Base-by-base conservation (phyloP, 305 asterid genomes). In the Rubia occidens region DNA sequence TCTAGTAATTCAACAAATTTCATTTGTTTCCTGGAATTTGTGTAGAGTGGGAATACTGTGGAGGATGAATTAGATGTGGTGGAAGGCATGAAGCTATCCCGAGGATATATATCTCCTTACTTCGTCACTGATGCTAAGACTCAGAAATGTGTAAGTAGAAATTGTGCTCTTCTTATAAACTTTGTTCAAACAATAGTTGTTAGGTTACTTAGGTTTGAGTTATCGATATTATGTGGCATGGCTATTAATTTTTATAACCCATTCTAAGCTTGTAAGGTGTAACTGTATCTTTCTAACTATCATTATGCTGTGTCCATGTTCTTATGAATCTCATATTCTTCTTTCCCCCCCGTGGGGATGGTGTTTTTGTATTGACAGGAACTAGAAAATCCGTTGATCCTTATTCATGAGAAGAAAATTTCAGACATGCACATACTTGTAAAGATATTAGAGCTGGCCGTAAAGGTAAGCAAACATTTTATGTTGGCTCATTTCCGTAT, bases 21-120 rank as follows among this genome's bases (percentile, higher is more conserved):
- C 51, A 14, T 56, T 47, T 17, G 40, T 67, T 66, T 65, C 75
- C 66, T 66, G 56, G 40, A 68, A 59, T 72, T 72, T 43, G 15
- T 67, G 72, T 85, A 88, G 96, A 91, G 82, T 60, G 96, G 97
- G 32, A 91, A 91, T 74, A 89, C 91, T 71, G 59, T 89, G 72
- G 88, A 91, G 60, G 81, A 91, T 80, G 96, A 87, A 77, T 83
- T 91, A 85, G 96, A 91, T 72, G 97, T 89, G 83, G 97, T 87
- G 77, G 97, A 89, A 79, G 97, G 97, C 71, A 91, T 91, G 97
- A 89, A 89, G 85, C 88, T 91, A 72, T 80, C 86, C 64, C 95
- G 95, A 42, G 97, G 97, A 75, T 91, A 82, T 78, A 84, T 87
- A 75, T 91, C 97, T 72, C 97, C 97, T 59, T 87, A 91, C 80